A percentile compares a stretch with the other conserved stretches of the same genome.
Conservation (phyloP, 1,139 yeast genomes). For the Wickerhamiella infanticola region DNA sequence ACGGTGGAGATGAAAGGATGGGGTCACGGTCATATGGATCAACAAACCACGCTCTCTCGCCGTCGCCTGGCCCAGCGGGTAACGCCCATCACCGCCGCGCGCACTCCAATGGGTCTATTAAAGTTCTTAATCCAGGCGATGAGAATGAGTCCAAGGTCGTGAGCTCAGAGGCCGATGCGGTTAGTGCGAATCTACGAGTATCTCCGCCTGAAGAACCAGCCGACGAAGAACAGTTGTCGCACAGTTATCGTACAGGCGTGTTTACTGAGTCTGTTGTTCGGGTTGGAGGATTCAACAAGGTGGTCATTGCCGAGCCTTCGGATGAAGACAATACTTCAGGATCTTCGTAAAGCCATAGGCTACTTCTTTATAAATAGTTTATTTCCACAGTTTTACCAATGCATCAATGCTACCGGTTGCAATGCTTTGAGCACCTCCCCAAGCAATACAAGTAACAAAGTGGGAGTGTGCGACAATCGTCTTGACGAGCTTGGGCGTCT, state of each 20-base stretch:
- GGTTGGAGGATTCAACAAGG: constrained; percentile 73
- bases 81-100: neutral
- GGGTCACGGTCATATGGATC: neutral
- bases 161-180: constrained; percentile 5
- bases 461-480: constrained; percentile 54
- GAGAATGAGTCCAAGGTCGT: neutral
- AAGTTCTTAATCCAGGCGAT: neutral
- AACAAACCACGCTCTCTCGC: neutral
- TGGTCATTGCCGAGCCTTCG: constrained; percentile 36
- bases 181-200: neutral
- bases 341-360: neutral
- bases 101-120: neutral
- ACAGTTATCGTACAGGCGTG: constrained; percentile 38
- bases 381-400: constrained; percentile 65
- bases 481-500: constrained; percentile 36
- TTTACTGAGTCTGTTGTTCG: constrained; percentile 74
- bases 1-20: neutral
- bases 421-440: constrained; percentile 36
- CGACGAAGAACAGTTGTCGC: constrained; percentile 12
- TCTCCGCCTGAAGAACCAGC: constrained; percentile 2
- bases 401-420: constrained; percentile 80
- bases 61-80: neutral
- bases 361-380: neutral
- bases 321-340: neutral
- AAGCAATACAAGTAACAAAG: constrained; percentile 48